Evolutionary conservation across 2,329 filamentous ascomycete species (phyloP).

Genomic region (Zasmidium citrigriseum): DNA sequence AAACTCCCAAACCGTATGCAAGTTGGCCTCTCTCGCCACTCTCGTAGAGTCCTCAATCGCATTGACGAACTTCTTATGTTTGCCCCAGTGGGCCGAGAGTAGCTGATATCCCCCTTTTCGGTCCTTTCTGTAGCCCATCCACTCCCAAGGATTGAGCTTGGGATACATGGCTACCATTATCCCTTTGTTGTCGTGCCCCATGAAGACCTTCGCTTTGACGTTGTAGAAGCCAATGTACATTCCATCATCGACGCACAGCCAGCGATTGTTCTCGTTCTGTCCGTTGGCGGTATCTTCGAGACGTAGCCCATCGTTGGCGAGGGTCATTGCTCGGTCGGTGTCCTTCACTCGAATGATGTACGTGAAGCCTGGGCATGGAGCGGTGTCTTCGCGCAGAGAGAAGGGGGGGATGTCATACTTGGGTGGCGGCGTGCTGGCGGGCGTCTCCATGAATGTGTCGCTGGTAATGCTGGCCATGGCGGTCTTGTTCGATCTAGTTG

Average conservation of each 20-base stretch:
- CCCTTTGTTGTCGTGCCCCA: background rate
- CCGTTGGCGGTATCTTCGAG: background rate
- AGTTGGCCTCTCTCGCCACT: background rate
- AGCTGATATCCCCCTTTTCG: background rate
- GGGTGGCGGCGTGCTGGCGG: background rate
- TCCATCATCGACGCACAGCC: background rate
- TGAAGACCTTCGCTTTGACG: no score
- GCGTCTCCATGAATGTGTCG: background rate
- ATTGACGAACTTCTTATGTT: background rate
- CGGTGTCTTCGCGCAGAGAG: background rate
- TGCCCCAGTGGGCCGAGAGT: background rate
- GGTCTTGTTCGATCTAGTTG: no score
- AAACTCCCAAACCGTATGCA: background rate
- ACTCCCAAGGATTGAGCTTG: background rate
- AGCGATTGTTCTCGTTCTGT: background rate
- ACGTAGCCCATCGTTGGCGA: background rate
- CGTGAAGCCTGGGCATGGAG: background rate
- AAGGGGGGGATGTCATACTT: background rate
- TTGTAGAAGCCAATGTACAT: background rate
- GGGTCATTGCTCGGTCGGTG: background rate
- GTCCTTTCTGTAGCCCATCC: background rate
- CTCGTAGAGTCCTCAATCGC: background rate
- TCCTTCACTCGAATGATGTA: background rate
- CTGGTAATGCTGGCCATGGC: background rate
- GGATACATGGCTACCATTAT: background rate